Base-by-base conservation (phyloP, 371 early-diverging fungal species). In the Dichotomocladium elegans region DNA sequence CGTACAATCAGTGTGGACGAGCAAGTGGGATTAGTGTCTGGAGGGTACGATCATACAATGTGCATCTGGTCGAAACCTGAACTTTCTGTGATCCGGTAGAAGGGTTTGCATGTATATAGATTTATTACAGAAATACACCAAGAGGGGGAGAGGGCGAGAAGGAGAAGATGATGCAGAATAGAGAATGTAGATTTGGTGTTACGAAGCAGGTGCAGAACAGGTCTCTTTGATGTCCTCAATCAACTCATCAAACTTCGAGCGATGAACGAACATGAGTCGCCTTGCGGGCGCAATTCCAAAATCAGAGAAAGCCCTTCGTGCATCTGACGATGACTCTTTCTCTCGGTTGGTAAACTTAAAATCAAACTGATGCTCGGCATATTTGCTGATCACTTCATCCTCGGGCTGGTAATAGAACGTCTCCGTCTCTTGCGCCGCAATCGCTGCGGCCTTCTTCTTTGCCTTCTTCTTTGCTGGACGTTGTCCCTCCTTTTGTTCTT, bases 361-460 rank as follows among this genome's bases (percentile, higher is more conserved):
- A 58, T 94, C 93, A 21, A 66, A 72, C 37, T 64, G 64, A 43
- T 69, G 55, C 14, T 55, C 51, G 22, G 75, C 66, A 31, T 72
- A 68, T 47, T 61, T 64, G 15, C 60, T 83, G 41, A 95, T 79
- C 47, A 95, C 82, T 61, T 94, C 95, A 61, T 97, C 98, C 61
- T 97, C 98, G 0, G 90, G 80, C 61, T 95, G 94, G 60, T 90
- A 85, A 60, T 89, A 91, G 63, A 89, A 88, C 0, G 81, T 70
- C 27, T 71, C 62, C 14, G 57, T 35, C 15, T 19, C 34, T 26
- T 37, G 56, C 14, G 10, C 29, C 11, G 19, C 28, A 12, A 21
- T 17, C 2, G 10, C n/a, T 34, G 17, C 28, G n/a, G 28, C 22
- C 35, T 21, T 24, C 9, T 42, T 28, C 28, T 41, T 29, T 66